Base-by-base conservation (phyloP, 1,139 yeast genomes). In the Saccharomyces pastorianus region DNA sequence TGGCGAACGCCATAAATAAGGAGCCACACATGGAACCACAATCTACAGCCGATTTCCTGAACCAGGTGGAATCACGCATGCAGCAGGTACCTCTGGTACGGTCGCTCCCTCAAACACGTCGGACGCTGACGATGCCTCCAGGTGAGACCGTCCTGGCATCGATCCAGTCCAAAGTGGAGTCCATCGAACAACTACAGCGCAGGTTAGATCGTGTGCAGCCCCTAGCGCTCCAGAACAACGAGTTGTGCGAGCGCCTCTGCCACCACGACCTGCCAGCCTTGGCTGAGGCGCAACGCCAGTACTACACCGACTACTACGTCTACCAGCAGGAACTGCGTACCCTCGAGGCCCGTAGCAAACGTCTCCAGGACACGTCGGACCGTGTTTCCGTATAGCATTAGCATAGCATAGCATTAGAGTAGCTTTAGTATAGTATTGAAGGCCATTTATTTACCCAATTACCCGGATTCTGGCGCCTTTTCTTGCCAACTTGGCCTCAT, bases 281-380 rank as follows among this genome's bases (percentile, higher is more conserved):
- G 11, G 47, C 56, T 20, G 28, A 49, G 6, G 47, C 58, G 26
- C 64, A 61, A 41, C 55, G 53, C 17, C 52, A 58, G 47, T 63
- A 64, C 48, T 64, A 54, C 52, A 57, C 59, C 9, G 57, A 58
- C 14, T 64, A 64, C 50, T 57, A 53, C 42, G 53, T 58, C 48
- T 64, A 59, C 48, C 56, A 48, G 34, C 47, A 55, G 14, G 65
- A 60, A 41, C 17, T 26, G 13, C 48, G 25, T 49, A 20, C 34
- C 14, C n/a, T 44, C 17, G 11, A 49, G 25, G 1, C 11, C 13
- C 44, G n/a, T 1, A 20, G n/a, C 7, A 38, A 38, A 38, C 26
- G 44, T 2, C 44, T 38, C 2, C 44, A 9, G 25, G 44, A 9
- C 44, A 8, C n/a, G 25, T 6, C 11, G 13, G 5, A 13, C 8